phyloP scores from a whole-genome alignment of 768 basidiomycete genomes.

The Amylocystis lapponica region DNA sequence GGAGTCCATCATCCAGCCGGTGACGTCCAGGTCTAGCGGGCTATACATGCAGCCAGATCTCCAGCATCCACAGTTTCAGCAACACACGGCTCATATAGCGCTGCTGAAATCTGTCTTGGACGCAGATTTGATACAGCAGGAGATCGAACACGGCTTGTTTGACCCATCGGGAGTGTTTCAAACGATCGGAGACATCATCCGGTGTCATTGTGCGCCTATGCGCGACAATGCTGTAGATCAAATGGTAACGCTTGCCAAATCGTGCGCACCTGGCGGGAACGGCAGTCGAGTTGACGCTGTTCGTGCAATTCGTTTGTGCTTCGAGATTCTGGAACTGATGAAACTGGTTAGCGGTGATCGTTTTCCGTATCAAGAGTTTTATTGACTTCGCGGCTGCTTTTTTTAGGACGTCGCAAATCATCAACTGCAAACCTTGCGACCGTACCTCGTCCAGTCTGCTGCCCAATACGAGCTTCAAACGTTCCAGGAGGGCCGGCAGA shows the following conservation, averaged over 20 bases:
- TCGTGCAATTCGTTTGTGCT: constrained; percentile 71
- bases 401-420: constrained; percentile 92
- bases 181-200: constrained; percentile 75
- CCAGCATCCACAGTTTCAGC: constrained; percentile 53
- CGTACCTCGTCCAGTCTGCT: constrained; percentile 79
- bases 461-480: constrained; percentile 75
- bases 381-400: constrained; percentile 2
- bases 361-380: constrained; percentile 4
- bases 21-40: constrained; percentile 25
- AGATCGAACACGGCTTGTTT: constrained; percentile 70
- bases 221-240: constrained; percentile 77
- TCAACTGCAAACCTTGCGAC: constrained; percentile 87
- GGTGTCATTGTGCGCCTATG: constrained; percentile 92
- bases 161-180: constrained; percentile 75
- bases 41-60: constrained; percentile 55
- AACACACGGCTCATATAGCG: constrained; percentile 57
- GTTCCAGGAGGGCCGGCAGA: constrained; percentile 52
- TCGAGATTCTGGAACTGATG: constrained; percentile 92
- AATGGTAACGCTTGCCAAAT: constrained; percentile 69
- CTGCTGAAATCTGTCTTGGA: constrained; percentile 76
- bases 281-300: constrained; percentile 62
- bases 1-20: constrained; percentile 76
- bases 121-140: constrained; percentile 75
- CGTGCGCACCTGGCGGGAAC: constrained; percentile 47
- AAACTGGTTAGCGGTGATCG: constrained; percentile 65